Evolutionary conservation across 2,329 filamentous ascomycete species (phyloP), one percentile per base, ranked within the genome.

Genomic region (Graphilbum sp.): DNA sequence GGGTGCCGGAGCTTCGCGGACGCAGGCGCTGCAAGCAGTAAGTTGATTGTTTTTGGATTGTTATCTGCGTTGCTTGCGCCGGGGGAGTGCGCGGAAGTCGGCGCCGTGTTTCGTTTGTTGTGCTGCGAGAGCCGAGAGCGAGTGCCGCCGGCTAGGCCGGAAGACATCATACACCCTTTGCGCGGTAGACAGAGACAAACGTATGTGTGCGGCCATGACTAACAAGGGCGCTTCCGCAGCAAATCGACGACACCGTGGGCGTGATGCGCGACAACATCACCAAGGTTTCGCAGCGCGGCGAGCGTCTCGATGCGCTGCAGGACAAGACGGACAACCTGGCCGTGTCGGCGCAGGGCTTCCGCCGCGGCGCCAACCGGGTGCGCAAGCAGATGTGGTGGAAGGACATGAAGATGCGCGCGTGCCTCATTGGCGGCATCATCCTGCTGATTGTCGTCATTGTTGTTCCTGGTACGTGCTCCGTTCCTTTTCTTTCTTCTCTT

Each of bases 321-420:
- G 81, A 90, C 60, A 93, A 94, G 72, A 95, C 83, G 47, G 78
- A 95, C 65, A 92, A 93, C 63, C 72, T 98, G 49, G 87, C 87
- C 43, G 75, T 79, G 46, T 94, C 87, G 27, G 88, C 90, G 42
- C 86, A 94, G 60, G 86, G 85, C 45, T 98, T 98, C 74, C 84
- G 87, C 53, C 79, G 87, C 49, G 88, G 90, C 47, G 90, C 92
- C 61, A 98, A 96, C 69, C 72, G 85, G 52, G 88, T 98, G 50
- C 78, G 90, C 60, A 88, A 87, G 69, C 79, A 93, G 62, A 96
- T 96, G 88, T 96, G 88, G 88, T 96, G 87, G 88, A 96, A 96
- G 73, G 88, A 96, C 56, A 93, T 95, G 85, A 96, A 96, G 76
- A 98, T 98, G 90, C 79, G 90, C 60, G 90, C 95, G 69, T 96